phyloP scores from a whole-genome alignment of 164 flowering plant genomes.

The Tinospora cordifolia region DNA sequence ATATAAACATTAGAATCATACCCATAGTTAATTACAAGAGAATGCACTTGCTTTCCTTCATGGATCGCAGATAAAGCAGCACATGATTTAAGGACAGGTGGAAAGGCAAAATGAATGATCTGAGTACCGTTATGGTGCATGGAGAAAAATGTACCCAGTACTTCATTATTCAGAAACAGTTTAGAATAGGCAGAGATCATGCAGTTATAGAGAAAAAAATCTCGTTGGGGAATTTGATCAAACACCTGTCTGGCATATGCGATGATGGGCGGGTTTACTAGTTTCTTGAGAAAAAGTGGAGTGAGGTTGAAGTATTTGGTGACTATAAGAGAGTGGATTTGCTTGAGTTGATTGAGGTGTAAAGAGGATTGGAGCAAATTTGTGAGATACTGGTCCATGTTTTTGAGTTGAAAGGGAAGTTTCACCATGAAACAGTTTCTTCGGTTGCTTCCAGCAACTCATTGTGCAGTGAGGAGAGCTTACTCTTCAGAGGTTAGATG shows the following conservation, averaged over 20 bases:
- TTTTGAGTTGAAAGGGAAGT: not conserved
- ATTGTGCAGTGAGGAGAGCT: not conserved
- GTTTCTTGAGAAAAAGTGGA: constrained; percentile 18
- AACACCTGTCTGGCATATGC: constrained; percentile 34
- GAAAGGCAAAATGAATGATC: constrained; percentile 22
- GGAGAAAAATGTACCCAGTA: constrained; percentile 22
- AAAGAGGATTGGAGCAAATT: constrained; percentile 17
- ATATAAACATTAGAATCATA: constrained; percentile 24
- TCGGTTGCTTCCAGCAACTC: not conserved
- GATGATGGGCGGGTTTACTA: constrained; percentile 17
- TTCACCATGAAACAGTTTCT: not conserved
- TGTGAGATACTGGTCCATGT: constrained; percentile 27
- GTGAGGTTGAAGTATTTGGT: constrained; percentile 15
- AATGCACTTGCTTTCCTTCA: constrained; percentile 39
- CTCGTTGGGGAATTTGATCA: constrained; percentile 34
- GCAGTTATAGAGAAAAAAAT: constrained; percentile 18
- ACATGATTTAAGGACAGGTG: constrained; percentile 35
- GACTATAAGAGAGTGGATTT: constrained; percentile 32
- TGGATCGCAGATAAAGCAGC: constrained; percentile 16
- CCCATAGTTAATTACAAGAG: constrained; percentile 27
- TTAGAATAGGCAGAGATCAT: constrained; percentile 27
- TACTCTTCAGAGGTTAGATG: not conserved
- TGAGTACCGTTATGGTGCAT: constrained; percentile 19
- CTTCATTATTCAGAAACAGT: constrained; percentile 21
- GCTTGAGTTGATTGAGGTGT: constrained; percentile 25